phyloP scores from a whole-genome alignment of 371 early-diverging fungal genomes.

The Umbelopsis sp. region DNA sequence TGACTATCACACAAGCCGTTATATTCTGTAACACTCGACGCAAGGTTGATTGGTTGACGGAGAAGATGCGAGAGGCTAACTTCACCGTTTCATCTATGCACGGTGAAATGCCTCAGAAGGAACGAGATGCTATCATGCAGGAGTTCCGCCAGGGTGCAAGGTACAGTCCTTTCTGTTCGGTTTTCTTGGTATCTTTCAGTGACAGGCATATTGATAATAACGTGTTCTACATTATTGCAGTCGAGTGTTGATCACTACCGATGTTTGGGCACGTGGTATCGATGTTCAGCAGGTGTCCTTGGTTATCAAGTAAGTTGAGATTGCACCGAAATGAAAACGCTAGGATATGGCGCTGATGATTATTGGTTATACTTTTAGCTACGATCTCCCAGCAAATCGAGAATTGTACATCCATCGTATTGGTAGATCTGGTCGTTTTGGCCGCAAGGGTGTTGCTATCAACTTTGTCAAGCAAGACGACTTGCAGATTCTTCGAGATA shows the following conservation, averaged over 20 bases:
- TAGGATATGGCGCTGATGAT: neutral
- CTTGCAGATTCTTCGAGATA: constrained; percentile 82
- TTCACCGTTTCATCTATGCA: constrained; percentile 99
- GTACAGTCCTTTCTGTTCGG: constrained; percentile 27
- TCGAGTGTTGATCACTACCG: constrained; percentile 95
- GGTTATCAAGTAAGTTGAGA: constrained; percentile 63
- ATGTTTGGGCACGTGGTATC: constrained; percentile 97
- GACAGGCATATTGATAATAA: neutral
- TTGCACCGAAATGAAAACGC: neutral
- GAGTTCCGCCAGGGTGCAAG: constrained; percentile 87
- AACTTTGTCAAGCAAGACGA: constrained; percentile 96
- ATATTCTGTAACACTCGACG: constrained; percentile 99
- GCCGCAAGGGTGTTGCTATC: constrained; percentile 98
- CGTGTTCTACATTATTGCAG: constrained; percentile 34
- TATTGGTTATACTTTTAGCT: constrained; percentile 63
- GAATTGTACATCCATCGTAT: constrained; percentile 97
- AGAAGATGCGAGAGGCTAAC: constrained; percentile 89
- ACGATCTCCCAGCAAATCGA: constrained; percentile 93
- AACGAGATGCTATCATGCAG: constrained; percentile 90
- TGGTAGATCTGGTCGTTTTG: constrained; percentile 98
- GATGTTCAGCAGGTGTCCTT: constrained; percentile 98
- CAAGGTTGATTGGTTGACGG: constrained; percentile 98
- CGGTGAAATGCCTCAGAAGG: constrained; percentile 96
- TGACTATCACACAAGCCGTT: constrained; percentile 98
- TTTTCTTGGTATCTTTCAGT: neutral